Conservation (phyloP, 257 asterid genomes). For the Salvia miltiorrhiza region DNA sequence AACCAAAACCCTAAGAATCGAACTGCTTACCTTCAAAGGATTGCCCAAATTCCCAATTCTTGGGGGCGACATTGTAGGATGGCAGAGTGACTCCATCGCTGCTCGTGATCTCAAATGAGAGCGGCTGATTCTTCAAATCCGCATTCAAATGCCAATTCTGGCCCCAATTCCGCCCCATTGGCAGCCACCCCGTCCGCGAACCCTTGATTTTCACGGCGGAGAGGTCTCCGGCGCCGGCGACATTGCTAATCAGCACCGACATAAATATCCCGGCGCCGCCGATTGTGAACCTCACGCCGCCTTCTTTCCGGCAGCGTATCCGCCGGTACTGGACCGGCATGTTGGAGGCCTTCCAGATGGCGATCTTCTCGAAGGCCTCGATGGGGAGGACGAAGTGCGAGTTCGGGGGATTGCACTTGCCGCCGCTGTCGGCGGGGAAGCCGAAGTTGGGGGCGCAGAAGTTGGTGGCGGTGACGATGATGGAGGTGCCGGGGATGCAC, state of each 20-base stretch:
- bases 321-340: slow-evolving; percentile 88
- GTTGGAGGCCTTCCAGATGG: slow-evolving; percentile 89
- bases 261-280: slow-evolving; percentile 51
- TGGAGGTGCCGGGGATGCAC: slow-evolving; percentile 96
- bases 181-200: slow-evolving; percentile 62
- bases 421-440: slow-evolving; percentile 74
- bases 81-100: slow-evolving; percentile 48
- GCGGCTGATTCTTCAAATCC: slow-evolving; percentile 52
- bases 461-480: slow-evolving; percentile 85
- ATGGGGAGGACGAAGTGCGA: slow-evolving; percentile 90
- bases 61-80: slow-evolving; percentile 49
- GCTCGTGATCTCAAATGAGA: slow-evolving; percentile 59
- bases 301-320: slow-evolving; percentile 56
- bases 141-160: slow-evolving; percentile 66
- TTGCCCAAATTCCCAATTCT: slow-evolving; percentile 65
- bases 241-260: slow-evolving; percentile 59
- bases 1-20: slow-evolving; percentile 19
- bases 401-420: slow-evolving; percentile 92
- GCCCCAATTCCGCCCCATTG: slow-evolving; percentile 79
- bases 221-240: slow-evolving; percentile 59
- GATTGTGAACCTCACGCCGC: slow-evolving; percentile 58
- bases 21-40: slow-evolving; percentile 63
- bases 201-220: slow-evolving; percentile 68
- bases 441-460: slow-evolving; percentile 96
- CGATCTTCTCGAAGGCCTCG: slow-evolving; percentile 91